Base-by-base conservation (phyloP, 768 basidiomycete genomes). In the Neoboletus magnificus region DNA sequence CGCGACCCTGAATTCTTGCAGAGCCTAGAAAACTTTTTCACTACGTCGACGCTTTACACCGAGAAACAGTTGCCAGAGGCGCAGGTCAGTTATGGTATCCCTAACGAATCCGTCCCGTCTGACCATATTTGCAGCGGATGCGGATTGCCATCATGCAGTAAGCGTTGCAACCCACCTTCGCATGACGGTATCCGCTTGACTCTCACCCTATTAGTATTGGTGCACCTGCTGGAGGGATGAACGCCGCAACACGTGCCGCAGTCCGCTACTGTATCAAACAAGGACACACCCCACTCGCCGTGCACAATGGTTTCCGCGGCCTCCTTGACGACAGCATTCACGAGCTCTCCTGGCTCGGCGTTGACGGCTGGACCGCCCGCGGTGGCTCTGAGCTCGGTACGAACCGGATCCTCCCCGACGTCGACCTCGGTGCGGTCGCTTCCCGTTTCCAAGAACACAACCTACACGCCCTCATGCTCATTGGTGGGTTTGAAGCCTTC, bases 341-440 rank as follows among this genome's bases (percentile, higher is more conserved):
- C 59, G 88, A 93, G 63, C 83, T 95, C 13, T 85, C 92, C 9
- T 98, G 97, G 97, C 86, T 99, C 30, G 89, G 92, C 25, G 97
- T 98, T 44, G 97, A 99, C 70, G 86, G 86, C 39, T 99, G 96
- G 97, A 90, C 89, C 71, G 85, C 90, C 12, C 89, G 95, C 25
- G 97, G 97, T 55, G 97, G 97, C 12, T 98, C 95, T 25, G 97
- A 99, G 71, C 85, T 99, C 16, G 97, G 97, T 20, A 98, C 97
- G 30, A 98, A 98, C 76, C 90, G 97, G 47, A 80, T 83, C 12
- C 75, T 93, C 42, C 97, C 97, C 20, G 87, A 88, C 45, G 73
- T 83, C 47, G 93, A 98, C 71, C 82, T 98, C 42, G 96, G 94
- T 1, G 83, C 83, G 12, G 80, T 98, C 40, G 97, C 97, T 5